Evolutionary conservation across 805 yeast species (phyloP).

Genomic region (Myxozyma nipponensis): DNA sequence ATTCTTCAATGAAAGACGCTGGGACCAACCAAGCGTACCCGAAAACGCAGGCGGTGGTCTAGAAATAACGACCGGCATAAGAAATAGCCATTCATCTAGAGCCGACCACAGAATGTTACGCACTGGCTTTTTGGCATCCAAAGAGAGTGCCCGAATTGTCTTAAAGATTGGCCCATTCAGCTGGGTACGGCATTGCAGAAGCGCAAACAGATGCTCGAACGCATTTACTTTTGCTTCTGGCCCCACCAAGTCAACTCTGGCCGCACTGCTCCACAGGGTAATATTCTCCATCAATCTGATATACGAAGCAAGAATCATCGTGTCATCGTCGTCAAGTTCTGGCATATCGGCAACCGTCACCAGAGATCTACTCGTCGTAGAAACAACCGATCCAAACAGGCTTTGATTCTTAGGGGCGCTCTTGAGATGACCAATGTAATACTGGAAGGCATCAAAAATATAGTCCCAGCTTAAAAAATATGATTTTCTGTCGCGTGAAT

Average conservation of each 20-base stretch:
- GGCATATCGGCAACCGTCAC: constrained; percentile 39
- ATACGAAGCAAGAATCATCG: constrained; percentile 69
- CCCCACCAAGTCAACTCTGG: constrained; percentile 31
- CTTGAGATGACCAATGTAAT: constrained; percentile 47
- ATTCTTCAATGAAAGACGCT: constrained; percentile 41
- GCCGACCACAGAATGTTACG: constrained; percentile 60
- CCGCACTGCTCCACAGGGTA: constrained; percentile 41
- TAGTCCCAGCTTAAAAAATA: constrained; percentile 50
- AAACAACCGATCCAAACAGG: constrained; percentile 11
- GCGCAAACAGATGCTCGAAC: constrained; percentile 43
- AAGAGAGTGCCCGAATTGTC: constrained; percentile 56
- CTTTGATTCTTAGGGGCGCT: constrained; percentile 14
- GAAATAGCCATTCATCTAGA: constrained; percentile 67
- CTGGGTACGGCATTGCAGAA: constrained; percentile 47
- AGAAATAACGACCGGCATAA: constrained; percentile 25
- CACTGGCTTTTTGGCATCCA: constrained; percentile 39
- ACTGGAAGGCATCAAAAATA: constrained; percentile 51
- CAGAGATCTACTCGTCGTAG: constrained; percentile 9
- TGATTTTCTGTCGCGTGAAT: constrained; percentile 17
- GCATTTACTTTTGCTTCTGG: constrained; percentile 5
- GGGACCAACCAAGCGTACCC: constrained; percentile 34
- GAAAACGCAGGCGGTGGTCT: constrained; percentile 14
- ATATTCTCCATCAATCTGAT: constrained; percentile 60
- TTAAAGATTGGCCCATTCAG: constrained; percentile 53
- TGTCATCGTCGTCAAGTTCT: constrained; percentile 75